phyloP scores from a whole-genome alignment of 2,329 filamentous ascomycete species.

The Hymenoscyphus linearis region DNA sequence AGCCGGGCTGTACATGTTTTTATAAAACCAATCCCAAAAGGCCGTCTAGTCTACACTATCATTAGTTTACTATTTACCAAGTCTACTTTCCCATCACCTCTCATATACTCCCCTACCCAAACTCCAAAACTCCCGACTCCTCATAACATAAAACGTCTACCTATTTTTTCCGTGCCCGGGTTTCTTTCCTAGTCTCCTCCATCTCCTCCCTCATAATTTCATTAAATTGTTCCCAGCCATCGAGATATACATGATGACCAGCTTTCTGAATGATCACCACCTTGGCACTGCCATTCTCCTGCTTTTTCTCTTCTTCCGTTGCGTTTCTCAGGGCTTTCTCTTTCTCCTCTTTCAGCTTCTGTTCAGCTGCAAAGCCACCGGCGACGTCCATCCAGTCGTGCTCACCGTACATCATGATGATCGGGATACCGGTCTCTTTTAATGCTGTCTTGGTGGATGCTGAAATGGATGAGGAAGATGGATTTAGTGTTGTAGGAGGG shows the following conservation, averaged over 20 bases:
- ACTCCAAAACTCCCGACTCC: background rate
- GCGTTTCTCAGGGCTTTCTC: constrained; percentile 54
- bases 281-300: constrained; percentile 75
- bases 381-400: constrained; percentile 98
- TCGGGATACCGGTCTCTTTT: constrained; percentile 61
- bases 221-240: constrained; percentile 67
- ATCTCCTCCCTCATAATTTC: constrained; percentile 59
- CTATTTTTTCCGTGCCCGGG: constrained; percentile 8
- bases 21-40: background rate
- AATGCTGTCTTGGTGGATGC: background rate
- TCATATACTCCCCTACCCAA: background rate
- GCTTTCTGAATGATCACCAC: constrained; percentile 72
- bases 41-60: background rate
- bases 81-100: background rate
- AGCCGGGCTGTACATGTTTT: background rate
- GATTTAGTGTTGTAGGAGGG: constrained; percentile 2
- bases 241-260: constrained; percentile 68
- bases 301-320: constrained; percentile 60
- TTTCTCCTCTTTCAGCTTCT: constrained; percentile 69
- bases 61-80: background rate
- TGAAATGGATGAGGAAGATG: constrained; percentile 7
- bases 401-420: constrained; percentile 95
- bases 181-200: constrained; percentile 42
- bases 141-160: background rate
- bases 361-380: constrained; percentile 73